Base-by-base conservation (phyloP, 2,329 filamentous ascomycete species). In the Aspergillus novofumigatus region DNA sequence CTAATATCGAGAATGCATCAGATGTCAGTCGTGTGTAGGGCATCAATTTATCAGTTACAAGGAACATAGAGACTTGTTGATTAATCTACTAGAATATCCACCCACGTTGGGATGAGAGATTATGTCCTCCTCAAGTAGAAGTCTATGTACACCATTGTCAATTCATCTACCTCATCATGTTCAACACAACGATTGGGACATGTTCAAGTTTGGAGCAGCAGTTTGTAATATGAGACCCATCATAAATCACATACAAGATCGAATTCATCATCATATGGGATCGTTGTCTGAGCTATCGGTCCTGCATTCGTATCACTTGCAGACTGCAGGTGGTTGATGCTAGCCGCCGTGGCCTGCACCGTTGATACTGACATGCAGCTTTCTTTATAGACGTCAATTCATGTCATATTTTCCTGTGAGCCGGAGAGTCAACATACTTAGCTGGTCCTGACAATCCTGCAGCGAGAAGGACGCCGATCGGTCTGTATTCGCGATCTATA, bases 221-320 rank as follows among this genome's bases (percentile, higher is more conserved):
- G 6, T 49, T 23, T 14, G 11, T 25, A 26, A 26, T 21, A 8
- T n/a, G n/a, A 21, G 4, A 28, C 5, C 49, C 38, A 20, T 54
- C 35, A 58, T 5, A 64, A 45, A 54, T 66, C 64, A 20, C 60
- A 65, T 17, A 64, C 51, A 41, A 64, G 42, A 41, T 65, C 62
- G 41, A 59, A 65, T n/a, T 66, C 58, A 8, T 54, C 54, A 56
- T 65, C 61, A 51, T 64, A 63, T 4, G 56, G 54, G 3, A 66
- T 60, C 23, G 47, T 58, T 9, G 59, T 63, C 23, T 60, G 58
- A 23, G 57, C 54, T 17, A 51, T 4, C 8, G 44, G 29, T 17
- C 48, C 53, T 7, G 48, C 10, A 6, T 44, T 29, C 3, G 56
- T 53, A 45, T 17, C 8, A 23, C 42, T 45, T 23, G 42, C 20